A percentile compares a stretch with the other conserved stretches of the same genome.
Evolutionary conservation across 2,329 filamentous ascomycete genomes (phyloP).

Genomic region (Nothomitra cinnamomea): DNA sequence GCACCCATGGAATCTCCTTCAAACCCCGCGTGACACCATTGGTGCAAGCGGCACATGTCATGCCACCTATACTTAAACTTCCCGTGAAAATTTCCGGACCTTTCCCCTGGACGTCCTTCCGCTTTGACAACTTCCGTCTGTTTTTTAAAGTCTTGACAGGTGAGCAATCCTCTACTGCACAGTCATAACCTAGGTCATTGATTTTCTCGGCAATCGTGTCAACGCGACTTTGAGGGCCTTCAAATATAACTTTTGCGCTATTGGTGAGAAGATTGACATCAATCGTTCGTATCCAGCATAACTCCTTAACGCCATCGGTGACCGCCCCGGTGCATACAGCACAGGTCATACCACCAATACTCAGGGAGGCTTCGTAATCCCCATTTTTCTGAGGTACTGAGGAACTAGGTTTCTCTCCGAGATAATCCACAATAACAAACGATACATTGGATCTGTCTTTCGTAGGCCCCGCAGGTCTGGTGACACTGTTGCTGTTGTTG

Average conservation of each 20-base stretch:
- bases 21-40: not conserved
- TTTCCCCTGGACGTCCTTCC: not conserved
- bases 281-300: conserved; percentile 5
- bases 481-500: too few relatives aligned
- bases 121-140: not conserved
- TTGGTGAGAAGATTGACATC: conserved; percentile 8
- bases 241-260: conserved; percentile 6
- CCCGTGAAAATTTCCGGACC: not conserved
- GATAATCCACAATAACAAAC: not conserved
- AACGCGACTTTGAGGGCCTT: conserved; percentile 4
- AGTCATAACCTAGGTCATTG: conserved; percentile 8
- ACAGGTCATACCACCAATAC: conserved; percentile 9
- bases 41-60: conserved; percentile 8
- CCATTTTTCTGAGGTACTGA: not conserved
- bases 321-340: conserved; percentile 5
- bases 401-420: not conserved
- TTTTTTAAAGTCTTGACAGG: conserved; percentile 13
- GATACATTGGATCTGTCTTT: not conserved
- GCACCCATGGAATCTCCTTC: conserved; percentile 5
- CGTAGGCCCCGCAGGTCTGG: too few relatives aligned
- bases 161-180: not conserved
- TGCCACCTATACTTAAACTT: conserved; percentile 6
- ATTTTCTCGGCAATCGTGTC: conserved; percentile 4
- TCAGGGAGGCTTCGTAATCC: not conserved
- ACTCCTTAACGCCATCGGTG: not conserved